Percentiles rank a stretch among this genome's conserved stretches.
These are phyloP conservation scores for Xerocomus brunneocitrinus DNA, from an alignment of 768 basidiomycete species.

Conservation along the genomic window DNA sequence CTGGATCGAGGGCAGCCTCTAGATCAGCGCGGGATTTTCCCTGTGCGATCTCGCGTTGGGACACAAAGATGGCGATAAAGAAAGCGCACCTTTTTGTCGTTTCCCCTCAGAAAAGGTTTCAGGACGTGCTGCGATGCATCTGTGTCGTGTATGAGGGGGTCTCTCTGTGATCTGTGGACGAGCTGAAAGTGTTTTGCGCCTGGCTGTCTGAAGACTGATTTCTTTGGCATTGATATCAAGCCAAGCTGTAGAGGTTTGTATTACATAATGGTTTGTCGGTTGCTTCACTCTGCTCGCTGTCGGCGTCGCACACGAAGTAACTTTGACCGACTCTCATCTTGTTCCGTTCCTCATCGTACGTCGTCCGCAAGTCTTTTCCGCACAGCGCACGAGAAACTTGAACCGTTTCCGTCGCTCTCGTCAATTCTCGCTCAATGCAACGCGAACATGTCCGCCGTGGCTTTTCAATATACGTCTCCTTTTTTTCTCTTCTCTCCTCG, in stretches of 20 bases:
- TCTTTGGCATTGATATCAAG: constrained; percentile 54
- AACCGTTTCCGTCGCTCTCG: background rate
- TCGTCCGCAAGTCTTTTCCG: background rate
- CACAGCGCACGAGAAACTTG: background rate
- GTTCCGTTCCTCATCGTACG: background rate
- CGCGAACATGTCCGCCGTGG: constrained; percentile 77
- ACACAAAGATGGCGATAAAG: background rate
- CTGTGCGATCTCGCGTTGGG: constrained; percentile 27
- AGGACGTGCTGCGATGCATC: constrained; percentile 88
- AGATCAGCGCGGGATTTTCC: constrained; percentile 82
- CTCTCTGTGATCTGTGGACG: constrained; percentile 92
- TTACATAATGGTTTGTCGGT: constrained; percentile 32
- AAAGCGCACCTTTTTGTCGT: constrained; percentile 55
- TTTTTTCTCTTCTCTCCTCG: constrained; percentile 18
- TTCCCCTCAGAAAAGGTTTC: constrained; percentile 72
- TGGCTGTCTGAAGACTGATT: constrained; percentile 87
- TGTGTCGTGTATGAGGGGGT: constrained; percentile 92
- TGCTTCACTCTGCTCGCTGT: constrained; percentile 22
- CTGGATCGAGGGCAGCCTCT: constrained; percentile 50
- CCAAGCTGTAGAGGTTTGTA: background rate
- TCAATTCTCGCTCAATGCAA: constrained; percentile 40
- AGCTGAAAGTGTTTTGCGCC: constrained; percentile 94
- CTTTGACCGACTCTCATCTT: constrained; percentile 5
- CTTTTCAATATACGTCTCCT: constrained; percentile 81
- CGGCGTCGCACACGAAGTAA: constrained; percentile 17